Conservation (phyloP, 139 green algal species). For the Volvox reticuliferus region DNA sequence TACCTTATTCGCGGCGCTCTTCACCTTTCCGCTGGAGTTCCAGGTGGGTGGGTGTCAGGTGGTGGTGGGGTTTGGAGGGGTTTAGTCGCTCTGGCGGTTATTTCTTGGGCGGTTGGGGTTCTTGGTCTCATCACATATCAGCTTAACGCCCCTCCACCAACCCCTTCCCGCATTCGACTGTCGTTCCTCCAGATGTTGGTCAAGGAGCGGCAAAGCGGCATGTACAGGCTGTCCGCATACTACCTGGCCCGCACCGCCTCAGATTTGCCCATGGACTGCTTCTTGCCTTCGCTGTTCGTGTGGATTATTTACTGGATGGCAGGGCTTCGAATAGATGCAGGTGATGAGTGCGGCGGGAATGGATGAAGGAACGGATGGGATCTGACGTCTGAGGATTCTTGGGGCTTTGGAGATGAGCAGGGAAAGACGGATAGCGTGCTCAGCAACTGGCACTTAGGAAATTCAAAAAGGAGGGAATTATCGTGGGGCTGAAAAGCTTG, state of each 20-base stretch:
- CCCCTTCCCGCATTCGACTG: too few relatives aligned
- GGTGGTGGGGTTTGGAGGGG: background rate
- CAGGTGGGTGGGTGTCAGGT: constrained; percentile 16
- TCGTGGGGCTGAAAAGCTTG: too few relatives aligned
- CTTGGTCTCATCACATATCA: too few relatives aligned
- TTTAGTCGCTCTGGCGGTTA: too few relatives aligned
- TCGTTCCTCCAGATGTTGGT: constrained; percentile 58
- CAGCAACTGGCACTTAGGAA: too few relatives aligned
- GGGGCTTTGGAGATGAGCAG: too few relatives aligned
- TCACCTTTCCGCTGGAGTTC: constrained; percentile 72
- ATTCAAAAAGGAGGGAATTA: too few relatives aligned
- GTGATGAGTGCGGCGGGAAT: background rate
- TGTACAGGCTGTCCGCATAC: constrained; percentile 90
- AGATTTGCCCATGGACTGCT: constrained; percentile 82
- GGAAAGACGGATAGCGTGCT: too few relatives aligned
- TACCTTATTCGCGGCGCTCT: constrained; percentile 63
- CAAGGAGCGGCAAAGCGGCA: constrained; percentile 76
- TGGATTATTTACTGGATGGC: constrained; percentile 78
- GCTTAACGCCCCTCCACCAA: too few relatives aligned
- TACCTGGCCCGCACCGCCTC: constrained; percentile 75
- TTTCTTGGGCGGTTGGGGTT: too few relatives aligned
- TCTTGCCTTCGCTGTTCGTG: constrained; percentile 71
- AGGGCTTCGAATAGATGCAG: constrained; percentile 58
- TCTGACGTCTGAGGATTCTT: too few relatives aligned
- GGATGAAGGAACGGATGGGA: background rate